Conservation (phyloP, 1,284 basidiomycete species). For the Schizophyllum amplum region DNA sequence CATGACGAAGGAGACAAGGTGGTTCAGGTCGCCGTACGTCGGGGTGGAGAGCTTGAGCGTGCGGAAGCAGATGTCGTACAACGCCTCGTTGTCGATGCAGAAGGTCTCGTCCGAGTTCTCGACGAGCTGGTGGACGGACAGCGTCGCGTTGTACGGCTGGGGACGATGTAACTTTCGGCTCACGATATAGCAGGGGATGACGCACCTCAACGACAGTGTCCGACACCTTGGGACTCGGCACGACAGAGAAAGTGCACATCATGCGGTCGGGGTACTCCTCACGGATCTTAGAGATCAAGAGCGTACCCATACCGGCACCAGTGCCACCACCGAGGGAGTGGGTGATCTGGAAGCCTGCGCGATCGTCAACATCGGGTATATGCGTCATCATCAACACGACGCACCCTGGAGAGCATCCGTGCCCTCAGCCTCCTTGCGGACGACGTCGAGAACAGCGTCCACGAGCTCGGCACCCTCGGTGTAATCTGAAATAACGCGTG, state of each 20-base stretch:
- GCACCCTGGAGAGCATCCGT: conserved; percentile 88
- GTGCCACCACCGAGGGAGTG: conserved; percentile 98
- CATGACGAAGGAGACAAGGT: conserved; percentile 97
- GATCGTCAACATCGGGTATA: conserved; percentile 12
- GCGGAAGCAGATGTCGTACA: conserved; percentile 97
- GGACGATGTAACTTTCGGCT: conserved; percentile 4
- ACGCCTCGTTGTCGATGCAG: conserved; percentile 97
- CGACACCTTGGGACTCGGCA: conserved; percentile 93
- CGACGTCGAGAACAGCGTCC: conserved; percentile 85
- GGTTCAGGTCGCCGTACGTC: conserved; percentile 95
- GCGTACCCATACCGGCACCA: conserved; percentile 88
- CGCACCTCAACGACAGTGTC: conserved; percentile 92
- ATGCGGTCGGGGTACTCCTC: conserved; percentile 95
- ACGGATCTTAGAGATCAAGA: conserved; percentile 85
- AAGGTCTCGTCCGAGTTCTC: conserved; percentile 96
- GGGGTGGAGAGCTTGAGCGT: conserved; percentile 93
- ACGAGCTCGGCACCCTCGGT: conserved; percentile 96
- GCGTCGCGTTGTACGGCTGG: conserved; percentile 91
- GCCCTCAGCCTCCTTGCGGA: conserved; percentile 85
- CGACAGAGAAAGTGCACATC: conserved; percentile 96
- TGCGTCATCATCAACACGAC: conserved; percentile 16
- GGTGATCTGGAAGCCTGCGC: conserved; percentile 85
- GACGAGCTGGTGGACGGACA: conserved; percentile 92
- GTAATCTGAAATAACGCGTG: conserved; percentile 50
- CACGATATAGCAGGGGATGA: background rate